Evolutionary conservation across 441 rosid genomes (phyloP), one percentile per base, ranked within the genome.

Genomic region (Populus trichocarpa): DNA sequence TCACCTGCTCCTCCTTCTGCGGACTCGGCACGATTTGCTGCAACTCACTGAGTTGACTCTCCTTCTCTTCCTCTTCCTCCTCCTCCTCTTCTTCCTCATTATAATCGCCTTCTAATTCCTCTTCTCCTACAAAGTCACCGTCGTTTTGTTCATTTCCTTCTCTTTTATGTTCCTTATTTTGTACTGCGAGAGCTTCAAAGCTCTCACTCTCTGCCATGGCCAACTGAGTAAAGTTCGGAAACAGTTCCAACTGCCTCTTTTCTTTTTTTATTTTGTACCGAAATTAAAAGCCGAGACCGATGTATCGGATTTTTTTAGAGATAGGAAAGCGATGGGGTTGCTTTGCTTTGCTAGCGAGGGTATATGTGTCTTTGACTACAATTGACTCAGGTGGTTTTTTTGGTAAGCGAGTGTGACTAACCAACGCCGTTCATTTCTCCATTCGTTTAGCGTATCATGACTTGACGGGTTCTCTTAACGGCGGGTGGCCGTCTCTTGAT

Each of bases 121-220:
- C 82, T 23, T 33, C 78, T 35, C 64, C 70, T n/a, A 26, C 63
- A 18, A 32, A 25, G 67, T 20, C 42, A 46, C 70, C 32, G 74
- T 14, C 57, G 72, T 35, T 79, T 32, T 23, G 69, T 11, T 69
- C 68, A 33, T 71, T 72, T 42, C 28, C 70, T 16, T 65, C 59
- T 67, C 36, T 74, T 76, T 75, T 81, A 70, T 69, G 42, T 28
- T 38, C 63, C 11, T 69, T 20, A n/a, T 61, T 73, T 61, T 66
- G 83, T 53, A 50, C 76, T 78, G 68, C 76, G 70, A 70, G 79
- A 78, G 89, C 83, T 73, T 82, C 83, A 63, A 72, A 76, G 85
- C 82, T 81, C 77, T 67, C 81, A 73, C 71, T 77, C 40, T 87
- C 88, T 25, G 89, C 90, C 98, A 92, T 91, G 82, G 78, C 71